Base-by-base conservation (phyloP, 257 asterid species). In the Fraxinus americana region DNA sequence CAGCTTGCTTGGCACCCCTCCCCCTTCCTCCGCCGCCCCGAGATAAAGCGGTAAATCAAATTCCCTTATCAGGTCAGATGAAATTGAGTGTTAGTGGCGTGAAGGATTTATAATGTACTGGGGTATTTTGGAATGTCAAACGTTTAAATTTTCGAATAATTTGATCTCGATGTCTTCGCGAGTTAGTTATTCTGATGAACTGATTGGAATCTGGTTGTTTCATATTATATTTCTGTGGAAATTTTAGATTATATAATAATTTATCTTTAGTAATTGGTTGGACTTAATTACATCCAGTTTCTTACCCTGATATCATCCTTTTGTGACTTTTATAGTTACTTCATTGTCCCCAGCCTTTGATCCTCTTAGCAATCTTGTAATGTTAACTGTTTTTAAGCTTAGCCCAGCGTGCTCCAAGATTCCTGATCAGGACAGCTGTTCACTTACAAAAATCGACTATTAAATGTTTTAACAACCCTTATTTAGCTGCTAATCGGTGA, bases 1-100 rank as follows among this genome's bases (percentile, higher is more conserved):
- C 66, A 89, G 91, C 87, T 87, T 93, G 86, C 95, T 93, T 7
- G 98, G 97, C 39, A 73, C 86, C 30, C 72, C 84, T 61, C 82
- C 97, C 29, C 78, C 76, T 0, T 3, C 67, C 35, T 69, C 77
- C 25, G 74, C n/a, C 21, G 70, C 76, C 7, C 74, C 75, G 59
- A 48, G 21, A 39, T 36, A 21, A 48, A 25, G 41, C 3, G 57
- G 5, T 1, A 59, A 48, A 70, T 70, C 35, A 14, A 21, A 25
- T 38, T 70, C 30, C 5, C 32, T n/a, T 29, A 29, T 54, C 65
- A 19, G 71, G 70, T 81, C 70, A 13, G 48, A 57, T 78, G 72
- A 9, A 48, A 29, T 77, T 59, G 69, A 77, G 16, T 30, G 35
- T 7, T 54, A 6, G n/a, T 48, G n/a, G 57, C 57, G 57, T 48